phyloP scores from a whole-genome alignment of 2,329 filamentous ascomycete species.

The Capronia epimyces region DNA sequence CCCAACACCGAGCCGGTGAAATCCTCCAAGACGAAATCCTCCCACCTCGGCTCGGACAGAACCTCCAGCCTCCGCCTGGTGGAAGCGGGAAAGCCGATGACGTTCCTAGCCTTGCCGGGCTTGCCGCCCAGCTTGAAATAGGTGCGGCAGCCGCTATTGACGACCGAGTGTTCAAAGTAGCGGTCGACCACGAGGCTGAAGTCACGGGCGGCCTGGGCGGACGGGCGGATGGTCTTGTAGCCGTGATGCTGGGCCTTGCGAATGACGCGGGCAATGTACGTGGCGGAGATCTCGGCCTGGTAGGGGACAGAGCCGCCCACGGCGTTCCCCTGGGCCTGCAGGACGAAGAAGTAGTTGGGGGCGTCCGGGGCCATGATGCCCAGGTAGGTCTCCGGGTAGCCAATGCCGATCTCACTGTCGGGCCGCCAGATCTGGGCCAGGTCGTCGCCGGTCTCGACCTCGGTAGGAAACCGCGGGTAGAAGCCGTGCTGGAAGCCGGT shows the following conservation, averaged over 20 bases:
- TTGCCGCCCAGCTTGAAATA: neutral
- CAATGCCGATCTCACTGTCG: too few relatives aligned
- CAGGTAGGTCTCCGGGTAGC: too few relatives aligned
- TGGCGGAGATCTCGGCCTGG: conserved; percentile 6
- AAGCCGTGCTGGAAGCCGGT: conserved; percentile 37
- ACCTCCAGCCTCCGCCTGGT: conserved; percentile 34
- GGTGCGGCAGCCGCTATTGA: neutral
- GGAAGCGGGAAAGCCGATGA: conserved; percentile 2
- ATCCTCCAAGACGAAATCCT: conserved; percentile 34
- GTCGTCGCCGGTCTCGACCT: too few relatives aligned
- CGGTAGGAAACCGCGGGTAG: conserved; percentile 29
- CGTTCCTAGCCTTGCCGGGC: conserved; percentile 2
- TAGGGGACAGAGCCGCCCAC: neutral
- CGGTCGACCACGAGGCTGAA: conserved; percentile 26
- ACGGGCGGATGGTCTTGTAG: neutral
- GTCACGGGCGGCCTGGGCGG: neutral
- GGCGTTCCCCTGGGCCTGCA: too few relatives aligned
- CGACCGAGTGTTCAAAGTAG: conserved; percentile 26
- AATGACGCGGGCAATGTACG: conserved; percentile 27
- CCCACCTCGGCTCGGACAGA: conserved; percentile 34
- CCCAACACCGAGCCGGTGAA: neutral
- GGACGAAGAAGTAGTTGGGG: too few relatives aligned
- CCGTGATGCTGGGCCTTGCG: neutral
- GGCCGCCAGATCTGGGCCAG: too few relatives aligned
- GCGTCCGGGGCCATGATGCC: too few relatives aligned